Conservation (phyloP, 331 rosid species). For the Saraca asoca region DNA sequence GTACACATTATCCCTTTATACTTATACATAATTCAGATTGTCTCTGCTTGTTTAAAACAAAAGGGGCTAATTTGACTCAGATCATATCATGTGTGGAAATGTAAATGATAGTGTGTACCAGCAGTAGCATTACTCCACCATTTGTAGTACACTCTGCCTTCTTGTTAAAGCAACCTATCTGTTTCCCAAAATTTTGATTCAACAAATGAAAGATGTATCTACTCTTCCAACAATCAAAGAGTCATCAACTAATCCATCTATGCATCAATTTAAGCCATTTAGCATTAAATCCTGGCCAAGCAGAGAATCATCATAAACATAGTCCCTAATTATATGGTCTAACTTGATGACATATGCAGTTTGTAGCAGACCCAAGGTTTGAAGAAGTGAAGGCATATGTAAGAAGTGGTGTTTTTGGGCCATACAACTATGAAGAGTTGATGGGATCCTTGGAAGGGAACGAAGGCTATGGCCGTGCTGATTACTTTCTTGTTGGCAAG, state of each 20-base stretch:
- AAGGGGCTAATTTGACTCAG: no score
- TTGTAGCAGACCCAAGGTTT: conserved; percentile 79
- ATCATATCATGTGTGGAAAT: no score
- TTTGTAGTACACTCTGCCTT: no score
- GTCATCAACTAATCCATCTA: not conserved
- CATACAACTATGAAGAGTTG: conserved; percentile 62
- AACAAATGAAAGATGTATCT: not conserved
- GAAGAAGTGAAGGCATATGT: conserved; percentile 85
- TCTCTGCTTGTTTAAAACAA: no score
- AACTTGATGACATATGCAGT: conserved; percentile 47
- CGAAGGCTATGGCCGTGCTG: conserved; percentile 90
- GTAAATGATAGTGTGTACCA: no score
- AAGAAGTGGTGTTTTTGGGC: conserved; percentile 85
- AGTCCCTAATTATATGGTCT: conserved; percentile 6
- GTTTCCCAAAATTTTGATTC: no score
- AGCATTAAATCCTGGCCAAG: not conserved
- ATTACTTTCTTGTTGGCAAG: conserved; percentile 92
- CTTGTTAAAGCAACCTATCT: no score
- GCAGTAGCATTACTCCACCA: no score
- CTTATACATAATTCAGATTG: no score
- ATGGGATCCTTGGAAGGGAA: conserved; percentile 91
- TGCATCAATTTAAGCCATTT: conserved; percentile 1
- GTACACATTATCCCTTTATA: no score
- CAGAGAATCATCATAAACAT: not conserved
- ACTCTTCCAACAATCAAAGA: not conserved